Base-by-base conservation (phyloP, 2,329 filamentous ascomycete species). In the Neurospora sp. region DNA sequence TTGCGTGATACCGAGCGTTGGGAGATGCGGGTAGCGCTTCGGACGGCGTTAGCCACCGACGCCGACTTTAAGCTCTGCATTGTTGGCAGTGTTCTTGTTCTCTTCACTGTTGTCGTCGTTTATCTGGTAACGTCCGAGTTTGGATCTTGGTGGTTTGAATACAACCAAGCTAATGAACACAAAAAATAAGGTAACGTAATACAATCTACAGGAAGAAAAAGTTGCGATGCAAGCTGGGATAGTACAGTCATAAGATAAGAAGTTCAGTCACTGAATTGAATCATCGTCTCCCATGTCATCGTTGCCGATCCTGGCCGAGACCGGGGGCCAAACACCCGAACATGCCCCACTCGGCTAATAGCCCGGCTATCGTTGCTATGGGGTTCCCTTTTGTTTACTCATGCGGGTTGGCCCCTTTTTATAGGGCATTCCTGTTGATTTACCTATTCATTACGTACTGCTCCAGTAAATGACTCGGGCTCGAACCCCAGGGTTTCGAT, bases 1-100 rank as follows among this genome's bases (percentile, higher is more conserved):
- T 15, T 62, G 52, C 52, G 52, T 6, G 23, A 33, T 33, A 62
- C 12, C 3, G 38, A 23, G 19, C 43, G 40, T 37, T 41, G 67
- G n/a, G 70, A 68, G 11, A 40, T 69, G 19, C 70, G 70, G 69
- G 70, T 69, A 15, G 68, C 70, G 37, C 70, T 70, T 67, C 71
- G 70, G 65, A 76, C 71, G 67, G 71, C 68, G 33, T 70, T 69
- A 65, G 70, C 69, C 36, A 73, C 69, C 28, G 70, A 52, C n/a
- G 69, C 36, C 23, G 73, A 67, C 68, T 70, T 71, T n/a, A 71
- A 43, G 66, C 65, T 70, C 39, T 75, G 74, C 74, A 76, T 76
- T 43, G 67, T 69, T 62, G 68, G 46, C 23, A 33, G 46, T 57
- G 43, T 4, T 23, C n/a, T 46, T 23, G 8, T 46, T 46, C 3